Conservation (phyloP, 1,284 basidiomycete species). For the Tylopilus orsonianus region DNA sequence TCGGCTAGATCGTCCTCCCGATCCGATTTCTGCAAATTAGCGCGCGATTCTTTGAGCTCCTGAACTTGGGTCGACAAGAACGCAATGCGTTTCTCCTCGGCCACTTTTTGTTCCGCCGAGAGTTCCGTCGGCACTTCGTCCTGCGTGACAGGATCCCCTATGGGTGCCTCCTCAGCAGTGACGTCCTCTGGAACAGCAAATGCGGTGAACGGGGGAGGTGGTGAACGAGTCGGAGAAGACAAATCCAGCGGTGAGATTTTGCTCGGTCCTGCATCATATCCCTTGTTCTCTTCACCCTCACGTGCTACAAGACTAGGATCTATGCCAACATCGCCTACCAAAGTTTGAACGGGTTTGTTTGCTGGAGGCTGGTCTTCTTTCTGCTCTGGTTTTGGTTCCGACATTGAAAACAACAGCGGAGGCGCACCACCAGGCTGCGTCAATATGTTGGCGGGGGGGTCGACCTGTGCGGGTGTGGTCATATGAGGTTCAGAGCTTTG, state of each 20-base stretch:
- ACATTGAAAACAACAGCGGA: conserved; percentile 9
- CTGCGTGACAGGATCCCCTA: conserved; percentile 18
- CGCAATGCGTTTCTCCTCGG: conserved; percentile 25
- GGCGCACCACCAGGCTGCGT: conserved; percentile 10
- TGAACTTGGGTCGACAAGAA: conserved; percentile 23
- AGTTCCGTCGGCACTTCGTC: conserved; percentile 25
- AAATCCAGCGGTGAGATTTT: conserved; percentile 10
- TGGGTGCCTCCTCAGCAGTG: conserved; percentile 10
- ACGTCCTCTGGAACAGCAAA: conserved; percentile 7
- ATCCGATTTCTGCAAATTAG: conserved; percentile 8
- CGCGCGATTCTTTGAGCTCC: conserved; percentile 13
- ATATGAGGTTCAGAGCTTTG: conserved; percentile 11
- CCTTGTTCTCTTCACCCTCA: neutral
- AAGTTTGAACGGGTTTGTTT: conserved; percentile 5
- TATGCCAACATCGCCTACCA: conserved; percentile 9
- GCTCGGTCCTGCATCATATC: neutral
- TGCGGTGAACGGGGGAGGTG: conserved; percentile 32
- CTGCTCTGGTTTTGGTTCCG: neutral
- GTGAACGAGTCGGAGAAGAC: conserved; percentile 13
- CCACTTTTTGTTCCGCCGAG: conserved; percentile 24
- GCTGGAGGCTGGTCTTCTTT: conserved; percentile 2
- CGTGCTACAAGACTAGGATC: conserved; percentile 9
- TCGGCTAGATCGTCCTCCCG: neutral
- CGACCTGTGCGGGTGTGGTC: conserved; percentile 27
- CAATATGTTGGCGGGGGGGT: conserved; percentile 21